Conservation (phyloP, 495 filamentous ascomycete genomes). For the Chaetomidium leptoderma region DNA sequence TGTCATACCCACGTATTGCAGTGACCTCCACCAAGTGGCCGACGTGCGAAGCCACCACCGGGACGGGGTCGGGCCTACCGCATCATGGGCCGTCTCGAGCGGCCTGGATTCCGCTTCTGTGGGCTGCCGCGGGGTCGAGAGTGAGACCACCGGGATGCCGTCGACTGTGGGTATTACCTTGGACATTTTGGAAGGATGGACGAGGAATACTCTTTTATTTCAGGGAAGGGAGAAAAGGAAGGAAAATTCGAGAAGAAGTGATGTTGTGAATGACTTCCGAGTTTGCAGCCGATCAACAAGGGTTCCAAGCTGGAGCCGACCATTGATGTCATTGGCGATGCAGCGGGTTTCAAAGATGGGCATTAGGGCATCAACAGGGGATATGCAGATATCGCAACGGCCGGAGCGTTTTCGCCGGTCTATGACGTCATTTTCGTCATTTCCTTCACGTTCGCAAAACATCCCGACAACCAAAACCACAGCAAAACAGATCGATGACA, state of each 20-base stretch:
- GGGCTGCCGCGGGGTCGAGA: conserved; percentile 11
- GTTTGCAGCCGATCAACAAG: no score
- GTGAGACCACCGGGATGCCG: conserved; percentile 34
- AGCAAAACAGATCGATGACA: background rate
- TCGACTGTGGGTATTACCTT: conserved; percentile 33
- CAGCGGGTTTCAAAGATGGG: no score
- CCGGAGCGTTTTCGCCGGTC: background rate
- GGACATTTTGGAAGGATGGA: no score
- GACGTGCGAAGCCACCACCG: conserved; percentile 68
- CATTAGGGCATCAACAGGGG: no score
- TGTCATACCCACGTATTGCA: conserved; percentile 77
- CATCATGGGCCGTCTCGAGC: conserved; percentile 37
- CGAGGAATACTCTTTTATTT: no score
- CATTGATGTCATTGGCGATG: no score
- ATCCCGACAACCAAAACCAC: background rate
- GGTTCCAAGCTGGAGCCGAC: no score
- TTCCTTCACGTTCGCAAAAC: no score
- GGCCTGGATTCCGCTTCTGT: conserved; percentile 11
- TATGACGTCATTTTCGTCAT: conserved; percentile 5
- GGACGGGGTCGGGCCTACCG: conserved; percentile 39
- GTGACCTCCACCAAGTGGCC: conserved; percentile 68
- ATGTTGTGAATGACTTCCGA: no score
- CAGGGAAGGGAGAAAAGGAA: no score
- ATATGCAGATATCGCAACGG: no score
- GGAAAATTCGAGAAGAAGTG: no score